A percentile compares a stretch with the other conserved stretches of the same genome.
phyloP scores from a whole-genome alignment of 495 filamentous ascomycete genomes.

The Tetracladium setigerum region DNA sequence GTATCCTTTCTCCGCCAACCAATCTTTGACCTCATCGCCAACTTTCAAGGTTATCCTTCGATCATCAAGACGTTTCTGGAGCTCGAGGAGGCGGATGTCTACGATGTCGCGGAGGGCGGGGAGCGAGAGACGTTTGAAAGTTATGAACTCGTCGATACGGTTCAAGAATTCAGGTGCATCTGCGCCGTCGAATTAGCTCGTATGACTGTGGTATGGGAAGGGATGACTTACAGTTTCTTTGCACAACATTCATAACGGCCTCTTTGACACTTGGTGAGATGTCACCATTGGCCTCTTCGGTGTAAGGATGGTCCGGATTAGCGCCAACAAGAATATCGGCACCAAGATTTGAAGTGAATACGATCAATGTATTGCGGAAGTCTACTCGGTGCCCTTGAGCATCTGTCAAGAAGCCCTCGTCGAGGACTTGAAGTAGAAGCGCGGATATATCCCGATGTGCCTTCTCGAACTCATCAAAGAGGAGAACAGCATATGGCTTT shows the following conservation, averaged over 20 bases:
- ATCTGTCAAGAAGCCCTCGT: constrained; percentile 95
- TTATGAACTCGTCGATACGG: constrained; percentile 91
- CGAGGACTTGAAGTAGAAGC: constrained; percentile 88
- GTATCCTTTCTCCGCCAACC: constrained; percentile 84
- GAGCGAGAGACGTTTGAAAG: constrained; percentile 78
- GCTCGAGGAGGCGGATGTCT: constrained; percentile 80
- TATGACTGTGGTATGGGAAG: background rate
- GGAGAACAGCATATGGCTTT: constrained; percentile 89
- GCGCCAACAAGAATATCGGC: constrained; percentile 62
- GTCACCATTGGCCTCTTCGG: constrained; percentile 51
- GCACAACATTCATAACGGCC: constrained; percentile 86
- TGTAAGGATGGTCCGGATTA: constrained; percentile 47
- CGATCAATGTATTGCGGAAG: constrained; percentile 93
- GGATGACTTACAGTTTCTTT: constrained; percentile 27
- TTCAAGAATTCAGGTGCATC: constrained; percentile 93
- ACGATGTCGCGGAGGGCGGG: constrained; percentile 85
- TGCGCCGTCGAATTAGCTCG: constrained; percentile 24
- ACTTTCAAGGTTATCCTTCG: constrained; percentile 73
- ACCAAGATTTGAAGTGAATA: constrained; percentile 90
- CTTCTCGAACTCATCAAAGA: constrained; percentile 98
- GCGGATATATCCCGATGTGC: constrained; percentile 92
- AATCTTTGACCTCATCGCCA: constrained; percentile 62
- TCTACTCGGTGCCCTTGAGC: constrained; percentile 93
- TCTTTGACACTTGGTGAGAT: constrained; percentile 62
- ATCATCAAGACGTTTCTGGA: constrained; percentile 78